phyloP scores from a whole-genome alignment of 441 rosid species.

The Populus hybrid region DNA sequence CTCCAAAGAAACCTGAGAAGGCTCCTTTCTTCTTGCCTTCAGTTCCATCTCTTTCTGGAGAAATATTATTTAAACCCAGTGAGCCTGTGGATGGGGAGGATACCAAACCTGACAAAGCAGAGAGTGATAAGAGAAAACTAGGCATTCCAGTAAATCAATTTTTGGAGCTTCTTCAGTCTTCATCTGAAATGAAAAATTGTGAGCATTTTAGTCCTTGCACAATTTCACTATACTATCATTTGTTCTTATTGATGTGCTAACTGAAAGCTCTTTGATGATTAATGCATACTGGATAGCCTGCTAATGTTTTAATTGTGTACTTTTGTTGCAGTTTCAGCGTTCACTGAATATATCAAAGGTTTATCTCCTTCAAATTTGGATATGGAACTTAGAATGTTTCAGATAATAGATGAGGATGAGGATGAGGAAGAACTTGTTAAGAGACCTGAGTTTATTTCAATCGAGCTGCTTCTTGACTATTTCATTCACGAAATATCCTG shows the following conservation, averaged over 20 bases:
- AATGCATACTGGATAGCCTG: neutral
- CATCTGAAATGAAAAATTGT: conserved; percentile 60
- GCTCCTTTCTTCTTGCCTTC: conserved; percentile 96
- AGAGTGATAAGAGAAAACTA: conserved; percentile 28
- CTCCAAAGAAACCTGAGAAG: conserved; percentile 86
- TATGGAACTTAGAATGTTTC: conserved; percentile 88
- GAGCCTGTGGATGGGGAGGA: conserved; percentile 36
- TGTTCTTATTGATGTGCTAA: conserved; percentile 3
- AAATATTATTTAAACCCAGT: conserved; percentile 65
- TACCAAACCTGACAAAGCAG: conserved; percentile 31
- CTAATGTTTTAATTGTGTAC: conserved; percentile 20
- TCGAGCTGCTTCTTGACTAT: conserved; percentile 73
- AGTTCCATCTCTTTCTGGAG: conserved; percentile 83
- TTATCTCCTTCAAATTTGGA: conserved; percentile 92
- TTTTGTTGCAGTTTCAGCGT: conserved; percentile 54
- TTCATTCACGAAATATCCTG: conserved; percentile 64
- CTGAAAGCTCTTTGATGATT: conserved; percentile 2
- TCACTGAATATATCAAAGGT: conserved; percentile 75
- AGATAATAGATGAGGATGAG: conserved; percentile 83
- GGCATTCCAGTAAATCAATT: conserved; percentile 48
- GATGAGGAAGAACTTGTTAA: conserved; percentile 54
- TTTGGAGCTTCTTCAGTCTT: conserved; percentile 58
- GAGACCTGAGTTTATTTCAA: conserved; percentile 58
- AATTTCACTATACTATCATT: neutral
- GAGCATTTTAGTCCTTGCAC: conserved; percentile 20